Evolutionary conservation across 805 yeast genomes (phyloP).

Genomic region (Saturnispora saitoi): DNA sequence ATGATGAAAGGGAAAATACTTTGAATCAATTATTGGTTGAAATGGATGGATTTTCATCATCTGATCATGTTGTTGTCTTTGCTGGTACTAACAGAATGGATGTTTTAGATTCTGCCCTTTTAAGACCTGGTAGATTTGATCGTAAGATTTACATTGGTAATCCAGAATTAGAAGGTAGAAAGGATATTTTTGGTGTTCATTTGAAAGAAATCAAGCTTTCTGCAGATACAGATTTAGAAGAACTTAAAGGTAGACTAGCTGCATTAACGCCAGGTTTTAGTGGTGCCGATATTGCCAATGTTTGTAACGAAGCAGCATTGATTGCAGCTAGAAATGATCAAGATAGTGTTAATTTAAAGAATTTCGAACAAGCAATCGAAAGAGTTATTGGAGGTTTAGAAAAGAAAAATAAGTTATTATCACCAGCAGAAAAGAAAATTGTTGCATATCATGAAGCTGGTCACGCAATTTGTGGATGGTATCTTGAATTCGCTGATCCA

Average conservation of each 20-base stretch:
- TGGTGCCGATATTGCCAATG: constrained; percentile 94
- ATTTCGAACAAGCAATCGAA: constrained; percentile 89
- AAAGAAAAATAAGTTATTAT: constrained; percentile 68
- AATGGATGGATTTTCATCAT: constrained; percentile 88
- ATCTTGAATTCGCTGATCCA: constrained; percentile 79
- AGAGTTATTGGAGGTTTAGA: constrained; percentile 93
- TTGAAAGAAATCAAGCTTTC: constrained; percentile 49
- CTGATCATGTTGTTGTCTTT: constrained; percentile 84
- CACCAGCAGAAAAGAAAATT: constrained; percentile 70
- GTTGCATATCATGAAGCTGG: constrained; percentile 97
- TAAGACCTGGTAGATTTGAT: constrained; percentile 94
- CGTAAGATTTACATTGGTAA: constrained; percentile 79
- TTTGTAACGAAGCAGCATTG: constrained; percentile 89
- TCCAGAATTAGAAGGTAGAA: constrained; percentile 86
- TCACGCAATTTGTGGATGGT: constrained; percentile 96
- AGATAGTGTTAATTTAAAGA: constrained; percentile 49
- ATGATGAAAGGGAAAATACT: constrained; percentile 91
- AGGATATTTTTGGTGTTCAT: constrained; percentile 78
- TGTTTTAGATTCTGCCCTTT: constrained; percentile 77
- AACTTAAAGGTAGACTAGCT: constrained; percentile 74
- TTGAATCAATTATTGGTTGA: constrained; percentile 87
- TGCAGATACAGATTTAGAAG: constrained; percentile 40
- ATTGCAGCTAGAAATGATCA: constrained; percentile 81
- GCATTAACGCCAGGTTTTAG: constrained; percentile 93
- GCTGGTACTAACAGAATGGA: constrained; percentile 96